phyloP scores from a whole-genome alignment of 108 stramenopile genomes.

The Pseudonitzschia pungens region DNA sequence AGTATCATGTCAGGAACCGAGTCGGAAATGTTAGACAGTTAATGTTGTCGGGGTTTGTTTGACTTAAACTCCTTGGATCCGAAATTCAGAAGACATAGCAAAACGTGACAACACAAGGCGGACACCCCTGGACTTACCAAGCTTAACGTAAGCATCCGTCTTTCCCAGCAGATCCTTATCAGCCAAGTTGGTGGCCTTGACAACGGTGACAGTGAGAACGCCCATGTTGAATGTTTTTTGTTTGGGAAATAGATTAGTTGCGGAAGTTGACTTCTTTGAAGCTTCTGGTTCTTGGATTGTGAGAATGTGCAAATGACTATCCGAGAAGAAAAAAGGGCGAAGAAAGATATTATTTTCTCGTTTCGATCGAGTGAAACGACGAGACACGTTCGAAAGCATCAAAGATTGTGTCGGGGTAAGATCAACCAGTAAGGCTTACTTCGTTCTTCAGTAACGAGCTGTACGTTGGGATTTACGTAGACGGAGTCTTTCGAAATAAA shows the following conservation, averaged over 20 bases:
- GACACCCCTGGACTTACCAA: conserved; percentile 48
- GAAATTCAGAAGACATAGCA: too few relatives aligned
- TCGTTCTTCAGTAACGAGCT: too few relatives aligned
- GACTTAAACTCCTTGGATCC: too few relatives aligned
- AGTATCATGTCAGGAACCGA: neutral
- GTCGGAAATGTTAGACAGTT: neutral
- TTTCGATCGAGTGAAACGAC: too few relatives aligned
- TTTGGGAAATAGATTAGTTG: neutral
- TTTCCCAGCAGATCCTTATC: conserved; percentile 52
- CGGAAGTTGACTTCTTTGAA: neutral
- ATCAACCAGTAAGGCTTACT: too few relatives aligned
- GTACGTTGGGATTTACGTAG: too few relatives aligned
- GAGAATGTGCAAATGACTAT: too few relatives aligned
- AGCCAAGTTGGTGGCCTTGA: conserved; percentile 40
- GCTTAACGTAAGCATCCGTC: conserved; percentile 57
- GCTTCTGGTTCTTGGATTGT: neutral
- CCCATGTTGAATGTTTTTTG: conserved; percentile 29
- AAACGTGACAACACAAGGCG: neutral
- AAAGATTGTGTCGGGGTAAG: too few relatives aligned
- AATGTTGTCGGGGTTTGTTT: too few relatives aligned
- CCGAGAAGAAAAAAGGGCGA: neutral
- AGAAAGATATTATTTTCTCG: too few relatives aligned
- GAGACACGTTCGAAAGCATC: too few relatives aligned
- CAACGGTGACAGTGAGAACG: conserved; percentile 28
- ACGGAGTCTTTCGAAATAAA: too few relatives aligned